Evolutionary conservation across 345 rosid species (phyloP).

Genomic region (Xanthoceras sorbifolium): DNA sequence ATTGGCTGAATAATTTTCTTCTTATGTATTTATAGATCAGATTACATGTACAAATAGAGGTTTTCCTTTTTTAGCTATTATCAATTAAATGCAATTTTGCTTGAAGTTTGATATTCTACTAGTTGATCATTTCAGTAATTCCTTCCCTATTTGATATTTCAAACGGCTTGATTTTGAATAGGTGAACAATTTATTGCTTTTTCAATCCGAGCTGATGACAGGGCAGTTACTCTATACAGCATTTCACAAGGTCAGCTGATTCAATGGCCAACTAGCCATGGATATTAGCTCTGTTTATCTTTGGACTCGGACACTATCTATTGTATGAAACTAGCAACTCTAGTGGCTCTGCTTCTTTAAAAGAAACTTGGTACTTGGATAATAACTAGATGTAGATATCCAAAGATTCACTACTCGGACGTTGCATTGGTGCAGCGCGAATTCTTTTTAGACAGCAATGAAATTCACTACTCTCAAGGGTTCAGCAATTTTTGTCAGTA

Average conservation of each 20-base stretch:
- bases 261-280: too few relatives aligned
- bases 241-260: not conserved
- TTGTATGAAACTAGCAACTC: not conserved
- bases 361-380: not conserved
- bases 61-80: not conserved
- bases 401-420: too few relatives aligned
- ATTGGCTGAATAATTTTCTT: constrained; percentile 3
- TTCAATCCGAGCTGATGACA: not conserved
- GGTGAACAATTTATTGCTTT: not conserved
- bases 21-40: constrained; percentile 3
- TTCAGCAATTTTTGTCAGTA: too few relatives aligned
- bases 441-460: too few relatives aligned
- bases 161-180: not conserved
- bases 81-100: constrained; percentile 1
- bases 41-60: not conserved
- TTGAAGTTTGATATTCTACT: not conserved
- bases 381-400: too few relatives aligned
- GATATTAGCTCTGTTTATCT: not conserved
- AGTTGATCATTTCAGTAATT: not conserved
- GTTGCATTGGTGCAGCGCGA: too few relatives aligned
- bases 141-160: not conserved
- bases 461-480: too few relatives aligned
- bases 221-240: not conserved
- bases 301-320: not conserved
- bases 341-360: not conserved